Base-by-base conservation (phyloP, 257 asterid genomes). In the Lycium ferocissimum region DNA sequence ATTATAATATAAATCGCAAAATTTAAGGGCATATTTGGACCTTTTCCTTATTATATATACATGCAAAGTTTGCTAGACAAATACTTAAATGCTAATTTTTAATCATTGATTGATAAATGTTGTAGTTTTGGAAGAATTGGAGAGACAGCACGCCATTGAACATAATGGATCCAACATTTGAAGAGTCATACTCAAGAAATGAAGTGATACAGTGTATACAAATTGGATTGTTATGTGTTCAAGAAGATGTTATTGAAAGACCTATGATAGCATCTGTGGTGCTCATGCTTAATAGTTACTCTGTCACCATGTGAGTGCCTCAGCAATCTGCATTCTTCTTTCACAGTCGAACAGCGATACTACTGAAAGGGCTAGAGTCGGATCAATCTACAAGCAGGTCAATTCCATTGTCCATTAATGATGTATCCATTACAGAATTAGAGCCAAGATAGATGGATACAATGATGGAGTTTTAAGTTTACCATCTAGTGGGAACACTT, bases 51-150 rank as follows among this genome's bases (percentile, higher is more conserved):
- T 26, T 26, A 26, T 26, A 26, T 53, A 12, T 53, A 53, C 11
- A 53, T 53, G 58, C 17, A 53, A 2, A 14, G 11, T 2, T 6
- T 12, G 18, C 58, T 12, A 53, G 58, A 53, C 13, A 53, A 53
- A 17, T 53, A 0, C 17, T 53, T 53, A 6, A 2, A 53, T 53
- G 58, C 58, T 53, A 53, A 53, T 12, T 69, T 69, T 35, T 22
- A 33, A 35, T 43, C 76, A 1, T 13, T 26, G 51, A 43, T 33
- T 26, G n/a, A 80, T 85, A 13, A 67, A 71, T 79, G 9, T 61
- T 38, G 8, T 26, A 86, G 89, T 87, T 82, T 40, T 89, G 91
- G 89, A 85, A 61, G 47, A 78, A 72, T 26, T 89, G 91, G 91
- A 72, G 65, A 26, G 78, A 26, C 33, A 1, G 33, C 33, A 26